These are phyloP conservation scores for Dryadomyces sulphureus DNA, from an alignment of 2,329 filamentous ascomycete genomes.

Conservation along the genomic window DNA sequence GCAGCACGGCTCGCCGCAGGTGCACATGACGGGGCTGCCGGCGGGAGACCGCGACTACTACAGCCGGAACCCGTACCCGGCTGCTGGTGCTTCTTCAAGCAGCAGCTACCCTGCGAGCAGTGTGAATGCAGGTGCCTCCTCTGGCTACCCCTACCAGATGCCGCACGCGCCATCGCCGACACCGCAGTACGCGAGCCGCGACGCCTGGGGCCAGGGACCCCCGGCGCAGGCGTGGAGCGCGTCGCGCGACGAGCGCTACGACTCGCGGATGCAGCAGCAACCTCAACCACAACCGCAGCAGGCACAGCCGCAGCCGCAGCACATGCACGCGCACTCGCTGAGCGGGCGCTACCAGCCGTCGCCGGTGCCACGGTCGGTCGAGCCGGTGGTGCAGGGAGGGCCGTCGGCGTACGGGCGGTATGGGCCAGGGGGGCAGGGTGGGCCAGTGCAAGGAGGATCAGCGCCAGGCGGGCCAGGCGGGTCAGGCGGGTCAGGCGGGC, in stretches of 20 bases:
- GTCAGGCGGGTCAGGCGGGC: no score
- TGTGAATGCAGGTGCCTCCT: constrained; percentile 1
- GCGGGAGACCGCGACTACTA: constrained; percentile 35
- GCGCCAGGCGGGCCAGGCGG: not conserved
- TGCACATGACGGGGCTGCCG: constrained; percentile 23
- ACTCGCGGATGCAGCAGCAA: not conserved
- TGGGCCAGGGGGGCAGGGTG: not conserved
- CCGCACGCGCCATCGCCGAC: constrained; percentile 7
- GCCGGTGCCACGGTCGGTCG: constrained; percentile 11
- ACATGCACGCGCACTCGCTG: constrained; percentile 14
- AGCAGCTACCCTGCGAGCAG: constrained; percentile 12
- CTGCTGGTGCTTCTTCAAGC: no score
- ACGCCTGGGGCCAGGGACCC: not conserved
- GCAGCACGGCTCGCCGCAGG: constrained; percentile 35
- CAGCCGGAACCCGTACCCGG: constrained; percentile 19
- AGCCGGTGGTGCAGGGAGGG: constrained; percentile 2
- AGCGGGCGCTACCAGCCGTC: constrained; percentile 14
- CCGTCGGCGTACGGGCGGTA: constrained; percentile 6
- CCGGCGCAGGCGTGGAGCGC: not conserved
- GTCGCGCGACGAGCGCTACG: no score
- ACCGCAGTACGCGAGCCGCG: constrained; percentile 20
- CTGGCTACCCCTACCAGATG: constrained; percentile 3
- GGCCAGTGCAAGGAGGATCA: not conserved
- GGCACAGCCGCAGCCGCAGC: constrained; percentile 8
- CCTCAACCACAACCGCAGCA: not conserved